Base-by-base conservation (phyloP, 495 filamentous ascomycete species). In the Neurospora sublineolata region DNA sequence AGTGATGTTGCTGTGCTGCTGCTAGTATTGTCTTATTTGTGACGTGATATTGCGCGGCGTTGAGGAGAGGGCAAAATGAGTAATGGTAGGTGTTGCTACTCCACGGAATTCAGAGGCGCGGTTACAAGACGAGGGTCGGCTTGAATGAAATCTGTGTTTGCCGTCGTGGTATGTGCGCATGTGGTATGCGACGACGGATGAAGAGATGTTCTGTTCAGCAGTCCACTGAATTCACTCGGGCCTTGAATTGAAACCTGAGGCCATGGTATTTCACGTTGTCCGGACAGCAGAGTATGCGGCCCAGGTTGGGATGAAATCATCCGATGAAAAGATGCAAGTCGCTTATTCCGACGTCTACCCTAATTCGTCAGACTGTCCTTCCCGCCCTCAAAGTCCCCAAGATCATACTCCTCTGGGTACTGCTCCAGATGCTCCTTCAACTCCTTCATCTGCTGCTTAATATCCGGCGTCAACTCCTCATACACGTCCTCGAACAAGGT, bases 351-450 rank as follows among this genome's bases (percentile, higher is more conserved):
- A 27, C 52, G 14, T 16, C 52, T 60, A 60, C 27, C 46, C 27
- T 60, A 60, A 12, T 16, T 60, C 18, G 52, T 5, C 2, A 94
- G 76, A 68, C 89, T 92, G 16, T 91, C 89, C 39, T 86, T 86
- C 3, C 94, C 94, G 42, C 86, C 90, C 77, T 97, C 91, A 82
- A 88, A 94, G 70, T 89, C 87, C 40, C 84, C 86, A 38, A 96
- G 70, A 79, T 98, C 93, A 82, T 99, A 99, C 83, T 99, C 95
- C 11, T 91, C 88, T 0, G 95, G 94, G 84, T 97, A 99, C 75
- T 87, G 89, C 77, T 94, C 89, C 37, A 99, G 73, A 60, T 97
- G 84, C 2, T 86, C 84, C 80, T 83, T 93, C 71, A 99, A 81
- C 82, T 92, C 88, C 74, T 83, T 82, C 87, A 94, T 92, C 83